Base-by-base conservation (phyloP, 2,329 filamentous ascomycete species). In the Cladophialophora bantiana region DNA sequence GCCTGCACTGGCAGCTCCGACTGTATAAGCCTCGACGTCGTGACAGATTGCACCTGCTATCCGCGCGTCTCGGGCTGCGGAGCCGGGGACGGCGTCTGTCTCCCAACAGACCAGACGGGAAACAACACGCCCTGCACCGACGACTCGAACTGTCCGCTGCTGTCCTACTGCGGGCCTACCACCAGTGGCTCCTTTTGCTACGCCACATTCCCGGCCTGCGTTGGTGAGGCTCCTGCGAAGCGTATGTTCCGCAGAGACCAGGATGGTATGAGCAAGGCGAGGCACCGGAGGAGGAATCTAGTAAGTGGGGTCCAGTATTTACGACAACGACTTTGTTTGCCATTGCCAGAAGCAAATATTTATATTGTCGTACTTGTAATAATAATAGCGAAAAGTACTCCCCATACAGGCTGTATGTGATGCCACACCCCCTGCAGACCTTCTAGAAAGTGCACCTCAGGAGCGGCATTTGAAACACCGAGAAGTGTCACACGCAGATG, bases 31-130 rank as follows among this genome's bases (percentile, higher is more conserved):
- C 38, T 42, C 12, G 48, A 53, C 18, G 48, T 1, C n/a, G 9
- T 31, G 20, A 42, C 38, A 42, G 48, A 53, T 32, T 53, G 48
- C 48, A 53, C 18, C 48, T 53, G 48, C 48, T 53, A 26, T 15
- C 10, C 48, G n/a, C 48, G 48, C 48, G 9, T 15, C 12, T 32
- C 48, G 7, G 48, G 31, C 7, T 53, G 48, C 18, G 48, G 48
- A 10, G 10, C 48, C 18, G 31, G 20, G 2, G 18, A 53, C 18
- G 48, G 48, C 48, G 20, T 53, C 18, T 53, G 48, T 32, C 48
- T 53, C n/a, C 48, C 48, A 3, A 32, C 48, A 15, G n/a, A 53
- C n/a, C 20, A 53, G 18, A 13, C 7, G 12, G 10, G 31, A 9
- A 32, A 2, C 31, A 13, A 15, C 48, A 32, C 20, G 9, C 13